phyloP scores from a whole-genome alignment of 2,329 filamentous ascomycete genomes.

The Paraphoma sp. region DNA sequence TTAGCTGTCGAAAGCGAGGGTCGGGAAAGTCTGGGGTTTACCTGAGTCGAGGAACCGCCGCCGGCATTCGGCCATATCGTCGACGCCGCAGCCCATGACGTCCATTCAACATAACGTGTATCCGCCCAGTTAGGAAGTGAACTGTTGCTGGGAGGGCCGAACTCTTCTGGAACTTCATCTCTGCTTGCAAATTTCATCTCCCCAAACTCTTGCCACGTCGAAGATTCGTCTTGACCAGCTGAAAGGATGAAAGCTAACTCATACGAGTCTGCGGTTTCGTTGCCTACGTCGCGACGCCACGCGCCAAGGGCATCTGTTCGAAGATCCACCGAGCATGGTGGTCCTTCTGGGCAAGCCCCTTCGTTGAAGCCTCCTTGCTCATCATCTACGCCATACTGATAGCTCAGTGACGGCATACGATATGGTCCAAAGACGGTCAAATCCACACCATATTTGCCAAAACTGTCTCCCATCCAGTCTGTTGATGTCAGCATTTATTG shows the following conservation, averaged over 20 bases:
- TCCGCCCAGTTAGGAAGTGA: constrained; percentile 55
- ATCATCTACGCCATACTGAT: constrained; percentile 60
- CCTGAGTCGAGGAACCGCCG: constrained; percentile 60
- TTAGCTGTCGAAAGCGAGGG: too few relatives aligned
- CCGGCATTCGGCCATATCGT: constrained; percentile 63
- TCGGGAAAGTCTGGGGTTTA: constrained; percentile 4
- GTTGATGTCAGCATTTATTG: neutral
- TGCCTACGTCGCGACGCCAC: constrained; percentile 61
- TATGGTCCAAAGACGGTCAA: constrained; percentile 62
- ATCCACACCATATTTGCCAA: constrained; percentile 60
- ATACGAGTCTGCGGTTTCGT: constrained; percentile 55
- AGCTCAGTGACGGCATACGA: constrained; percentile 55
- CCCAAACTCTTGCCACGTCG: constrained; percentile 64
- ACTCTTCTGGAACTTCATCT: constrained; percentile 57
- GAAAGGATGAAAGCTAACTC: constrained; percentile 63
- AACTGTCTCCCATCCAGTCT: constrained; percentile 64
- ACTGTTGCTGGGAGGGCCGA: constrained; percentile 57
- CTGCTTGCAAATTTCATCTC: constrained; percentile 59
- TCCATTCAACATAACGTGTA: constrained; percentile 62
- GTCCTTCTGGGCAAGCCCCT: constrained; percentile 54
- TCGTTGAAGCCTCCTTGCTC: constrained; percentile 54
- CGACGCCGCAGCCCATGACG: constrained; percentile 59
- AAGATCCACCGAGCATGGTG: constrained; percentile 56
- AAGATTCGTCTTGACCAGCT: constrained; percentile 62
- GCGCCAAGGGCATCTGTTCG: constrained; percentile 58